Evolutionary conservation across 2,329 filamentous ascomycete species (phyloP).

Genomic region (Didymella exigua): DNA sequence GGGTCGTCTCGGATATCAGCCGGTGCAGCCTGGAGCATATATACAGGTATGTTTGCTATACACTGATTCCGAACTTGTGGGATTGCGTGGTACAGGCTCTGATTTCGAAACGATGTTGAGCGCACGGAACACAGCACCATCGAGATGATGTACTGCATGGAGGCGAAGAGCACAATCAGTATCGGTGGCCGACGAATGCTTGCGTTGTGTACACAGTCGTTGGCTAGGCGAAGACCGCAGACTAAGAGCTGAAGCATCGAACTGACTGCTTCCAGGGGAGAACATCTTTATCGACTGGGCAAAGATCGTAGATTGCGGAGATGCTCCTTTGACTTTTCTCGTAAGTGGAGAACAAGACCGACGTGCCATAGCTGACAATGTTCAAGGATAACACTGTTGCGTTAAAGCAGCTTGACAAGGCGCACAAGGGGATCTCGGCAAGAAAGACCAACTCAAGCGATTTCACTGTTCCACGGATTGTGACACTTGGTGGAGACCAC

Average conservation of each 20-base stretch:
- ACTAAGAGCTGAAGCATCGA: background rate
- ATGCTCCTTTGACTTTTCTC: conserved; percentile 58
- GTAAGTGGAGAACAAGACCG: conserved; percentile 28
- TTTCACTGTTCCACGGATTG: conserved; percentile 56
- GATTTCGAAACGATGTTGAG: background rate
- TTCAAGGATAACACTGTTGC: conserved; percentile 59
- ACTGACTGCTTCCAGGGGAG: conserved; percentile 29
- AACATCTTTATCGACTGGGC: conserved; percentile 57
- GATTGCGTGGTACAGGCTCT: background rate
- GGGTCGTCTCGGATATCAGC: conserved; percentile 57
- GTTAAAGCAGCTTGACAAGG: conserved; percentile 58
- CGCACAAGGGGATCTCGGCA: conserved; percentile 58
- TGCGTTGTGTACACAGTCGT: background rate
- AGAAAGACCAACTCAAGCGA: conserved; percentile 54
- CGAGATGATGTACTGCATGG: background rate
- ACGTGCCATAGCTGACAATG: background rate
- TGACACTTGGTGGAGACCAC: conserved; percentile 62
- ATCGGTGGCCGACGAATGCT: background rate
- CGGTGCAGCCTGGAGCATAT: conserved; percentile 53
- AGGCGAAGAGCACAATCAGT: background rate
- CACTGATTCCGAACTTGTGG: background rate
- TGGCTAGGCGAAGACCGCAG: background rate
- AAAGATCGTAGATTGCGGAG: conserved; percentile 61
- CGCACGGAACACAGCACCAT: background rate
- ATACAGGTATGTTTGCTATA: conserved; percentile 50